Evolutionary conservation across 2,329 filamentous ascomycete species (phyloP).

Genomic region (Ceratocystis huliohia): DNA sequence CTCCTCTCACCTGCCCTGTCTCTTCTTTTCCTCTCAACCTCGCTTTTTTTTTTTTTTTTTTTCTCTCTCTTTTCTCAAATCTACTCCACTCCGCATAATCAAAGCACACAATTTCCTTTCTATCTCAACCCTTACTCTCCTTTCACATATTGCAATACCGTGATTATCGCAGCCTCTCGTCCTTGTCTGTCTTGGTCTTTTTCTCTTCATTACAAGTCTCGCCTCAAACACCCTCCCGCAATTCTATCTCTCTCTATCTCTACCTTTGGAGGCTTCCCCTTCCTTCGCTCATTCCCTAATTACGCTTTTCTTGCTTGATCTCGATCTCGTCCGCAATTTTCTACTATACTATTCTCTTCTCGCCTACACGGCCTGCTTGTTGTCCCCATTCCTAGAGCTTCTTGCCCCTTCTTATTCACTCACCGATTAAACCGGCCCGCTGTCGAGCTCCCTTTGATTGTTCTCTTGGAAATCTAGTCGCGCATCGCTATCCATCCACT

Average conservation of each 20-base stretch:
- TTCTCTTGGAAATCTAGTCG: not conserved
- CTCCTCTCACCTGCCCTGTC: not conserved
- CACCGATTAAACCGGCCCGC: not conserved
- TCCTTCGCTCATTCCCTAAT: not conserved
- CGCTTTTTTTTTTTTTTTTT: slow-evolving; percentile 3
- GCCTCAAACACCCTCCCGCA: not conserved
- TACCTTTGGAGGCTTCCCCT: not conserved
- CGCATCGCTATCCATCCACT: not conserved
- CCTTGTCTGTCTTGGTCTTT: not conserved
- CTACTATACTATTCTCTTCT: not conserved
- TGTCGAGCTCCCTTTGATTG: not conserved
- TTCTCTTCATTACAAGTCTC: not conserved
- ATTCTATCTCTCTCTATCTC: not conserved
- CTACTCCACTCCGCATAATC: slow-evolving; percentile 6
- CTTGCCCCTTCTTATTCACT: not conserved
- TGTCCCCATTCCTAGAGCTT: not conserved
- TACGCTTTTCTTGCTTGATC: not conserved
- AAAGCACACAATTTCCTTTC: slow-evolving; percentile 12
- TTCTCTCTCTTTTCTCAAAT: slow-evolving; percentile 7
- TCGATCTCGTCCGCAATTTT: not conserved
- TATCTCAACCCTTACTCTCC: slow-evolving; percentile 9
- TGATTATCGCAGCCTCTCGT: not conserved
- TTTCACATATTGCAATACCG: slow-evolving; percentile 6
- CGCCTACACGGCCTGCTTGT: not conserved
- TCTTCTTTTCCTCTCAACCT: not conserved